Evolutionary conservation across 176 grass and related monocot genomes (phyloP).

Genomic region (Carex scoparia): DNA sequence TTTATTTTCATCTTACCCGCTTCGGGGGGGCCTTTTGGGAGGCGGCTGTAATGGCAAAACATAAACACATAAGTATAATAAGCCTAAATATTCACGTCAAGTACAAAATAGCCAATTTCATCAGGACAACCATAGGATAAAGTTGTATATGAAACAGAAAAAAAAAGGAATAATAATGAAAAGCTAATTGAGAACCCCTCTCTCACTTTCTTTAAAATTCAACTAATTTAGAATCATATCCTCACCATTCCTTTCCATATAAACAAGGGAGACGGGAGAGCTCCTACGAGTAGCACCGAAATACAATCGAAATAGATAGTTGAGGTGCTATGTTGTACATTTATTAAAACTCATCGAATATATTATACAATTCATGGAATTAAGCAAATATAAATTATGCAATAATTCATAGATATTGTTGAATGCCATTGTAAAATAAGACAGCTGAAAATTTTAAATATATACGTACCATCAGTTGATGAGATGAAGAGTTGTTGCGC

Average conservation of each 20-base stretch:
- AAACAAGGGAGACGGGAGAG: too few species aligned
- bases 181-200: too few species aligned
- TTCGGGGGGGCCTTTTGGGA: not conserved
- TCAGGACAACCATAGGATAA: not conserved
- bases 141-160: not conserved
- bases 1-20: not conserved
- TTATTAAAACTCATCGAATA: too few species aligned
- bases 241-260: too few species aligned
- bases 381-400: too few species aligned
- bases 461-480: too few species aligned
- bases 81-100: not conserved
- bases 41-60: not conserved
- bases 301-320: too few species aligned
- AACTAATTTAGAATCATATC: too few species aligned
- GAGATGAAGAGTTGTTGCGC: conserved; percentile 23
- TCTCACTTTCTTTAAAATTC: too few species aligned
- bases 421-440: not conserved
- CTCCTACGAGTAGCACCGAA: too few species aligned
- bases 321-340: too few species aligned
- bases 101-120: not conserved
- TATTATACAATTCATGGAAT: too few species aligned
- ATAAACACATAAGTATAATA: not conserved
- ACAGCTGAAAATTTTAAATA: not conserved
- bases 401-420: not conserved
- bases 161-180: not conserved